These are phyloP conservation scores for Monilinia fructigena DNA, from an alignment of 2,329 filamentous ascomycete species.

Conservation along the genomic window DNA sequence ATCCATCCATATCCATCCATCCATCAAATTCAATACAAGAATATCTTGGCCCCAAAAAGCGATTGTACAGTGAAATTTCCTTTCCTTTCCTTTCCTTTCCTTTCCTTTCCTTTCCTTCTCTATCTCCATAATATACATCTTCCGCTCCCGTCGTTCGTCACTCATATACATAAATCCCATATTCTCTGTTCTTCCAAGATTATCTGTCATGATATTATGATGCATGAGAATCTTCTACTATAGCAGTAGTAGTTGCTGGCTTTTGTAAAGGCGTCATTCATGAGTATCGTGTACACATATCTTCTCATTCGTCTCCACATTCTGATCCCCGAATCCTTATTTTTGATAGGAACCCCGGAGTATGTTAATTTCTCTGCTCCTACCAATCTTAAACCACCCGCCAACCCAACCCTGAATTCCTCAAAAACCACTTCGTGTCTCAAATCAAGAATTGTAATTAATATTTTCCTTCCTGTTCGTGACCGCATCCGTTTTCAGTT, in stretches of 20 bases:
- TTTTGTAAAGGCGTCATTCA: constrained; percentile 7
- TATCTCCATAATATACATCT: not conserved
- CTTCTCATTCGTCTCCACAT: not conserved
- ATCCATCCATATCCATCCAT: not conserved
- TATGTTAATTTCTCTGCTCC: not conserved
- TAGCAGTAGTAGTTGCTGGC: not conserved
- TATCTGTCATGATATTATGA: not conserved
- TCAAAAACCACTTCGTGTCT: too few species aligned
- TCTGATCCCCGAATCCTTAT: not conserved
- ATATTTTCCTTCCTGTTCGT: constrained; percentile 27
- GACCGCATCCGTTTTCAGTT: constrained; percentile 22
- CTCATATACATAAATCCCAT: not conserved
- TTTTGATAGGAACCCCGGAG: not conserved
- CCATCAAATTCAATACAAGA: not conserved
- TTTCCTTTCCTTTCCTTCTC: not conserved
- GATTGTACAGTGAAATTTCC: not conserved
- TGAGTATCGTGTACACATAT: constrained; percentile 11
- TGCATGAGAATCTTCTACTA: not conserved
- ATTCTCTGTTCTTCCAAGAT: not conserved
- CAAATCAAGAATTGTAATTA: not conserved
- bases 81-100: not conserved
- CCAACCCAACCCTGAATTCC: not conserved
- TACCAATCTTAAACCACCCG: not conserved
- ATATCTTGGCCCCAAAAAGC: not conserved
- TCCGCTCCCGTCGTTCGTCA: not conserved